Conservation (phyloP, 345 rosid genomes). For the Geranium brycei region DNA sequence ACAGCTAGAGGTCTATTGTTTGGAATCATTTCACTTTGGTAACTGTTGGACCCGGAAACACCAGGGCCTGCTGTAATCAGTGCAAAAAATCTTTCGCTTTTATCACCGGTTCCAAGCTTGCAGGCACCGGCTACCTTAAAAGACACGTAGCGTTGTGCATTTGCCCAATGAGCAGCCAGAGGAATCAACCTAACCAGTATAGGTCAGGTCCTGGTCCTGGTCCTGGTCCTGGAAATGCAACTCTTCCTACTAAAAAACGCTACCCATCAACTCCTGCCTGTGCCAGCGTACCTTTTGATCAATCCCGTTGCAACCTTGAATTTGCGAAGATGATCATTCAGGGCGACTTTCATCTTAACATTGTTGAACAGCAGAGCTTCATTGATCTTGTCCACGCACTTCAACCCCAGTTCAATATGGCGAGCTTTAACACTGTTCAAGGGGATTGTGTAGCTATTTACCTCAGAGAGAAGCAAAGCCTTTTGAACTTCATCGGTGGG, state of each 20-base stretch:
- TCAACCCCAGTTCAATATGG: slow-evolving; percentile 61
- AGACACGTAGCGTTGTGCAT: slow-evolving; percentile 84
- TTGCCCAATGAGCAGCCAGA: slow-evolving; percentile 60
- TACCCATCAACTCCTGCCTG: slow-evolving; percentile 29
- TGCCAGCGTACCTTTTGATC: slow-evolving; percentile 38
- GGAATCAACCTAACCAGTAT: slow-evolving; percentile 14
- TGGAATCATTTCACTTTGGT: slow-evolving; percentile 92
- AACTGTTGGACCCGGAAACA: slow-evolving; percentile 53
- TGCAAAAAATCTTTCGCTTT: slow-evolving; percentile 85
- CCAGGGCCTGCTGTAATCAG: slow-evolving; percentile 76
- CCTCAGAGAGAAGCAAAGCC: slow-evolving; percentile 66
- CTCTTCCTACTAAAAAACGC: slow-evolving; percentile 53
- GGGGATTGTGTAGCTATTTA: slow-evolving; percentile 65
- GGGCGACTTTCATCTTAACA: slow-evolving; percentile 75
- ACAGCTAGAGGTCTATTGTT: slow-evolving; percentile 69
- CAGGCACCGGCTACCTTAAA: slow-evolving; percentile 95
- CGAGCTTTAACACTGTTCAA: slow-evolving; percentile 70
- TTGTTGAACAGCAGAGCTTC: slow-evolving; percentile 77
- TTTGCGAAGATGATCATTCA: slow-evolving; percentile 78
- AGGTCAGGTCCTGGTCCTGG: slow-evolving; percentile 14
- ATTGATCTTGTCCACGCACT: slow-evolving; percentile 48
- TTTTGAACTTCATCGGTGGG: slow-evolving; percentile 36
- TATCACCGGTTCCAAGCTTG: slow-evolving; percentile 70
- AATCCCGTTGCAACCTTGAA: slow-evolving; percentile 53
- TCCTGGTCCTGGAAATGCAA: slow-evolving; percentile 13